Evolutionary conservation across 768 basidiomycete genomes (phyloP).

Genomic region (Psilocybe tampanensis): DNA sequence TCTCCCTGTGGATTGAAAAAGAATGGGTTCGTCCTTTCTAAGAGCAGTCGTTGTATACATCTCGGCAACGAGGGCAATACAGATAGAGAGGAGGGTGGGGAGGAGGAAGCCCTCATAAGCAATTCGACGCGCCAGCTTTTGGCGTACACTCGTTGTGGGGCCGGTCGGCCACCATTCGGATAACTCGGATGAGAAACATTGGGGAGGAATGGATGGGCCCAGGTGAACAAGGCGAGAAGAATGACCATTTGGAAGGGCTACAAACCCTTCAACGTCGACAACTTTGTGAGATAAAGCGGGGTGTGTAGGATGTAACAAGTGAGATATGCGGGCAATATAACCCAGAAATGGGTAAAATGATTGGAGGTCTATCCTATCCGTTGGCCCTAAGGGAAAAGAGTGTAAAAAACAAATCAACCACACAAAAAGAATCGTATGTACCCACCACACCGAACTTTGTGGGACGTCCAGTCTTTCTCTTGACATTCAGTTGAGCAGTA

Average conservation of each 20-base stretch:
- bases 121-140: not conserved
- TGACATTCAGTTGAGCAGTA: conserved; percentile 17
- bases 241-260: not conserved
- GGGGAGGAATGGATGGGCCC: not conserved
- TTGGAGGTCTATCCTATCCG: not conserved
- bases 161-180: not conserved
- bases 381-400: not conserved
- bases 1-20: not conserved
- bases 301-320: not conserved
- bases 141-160: not conserved
- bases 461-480: conserved; percentile 13
- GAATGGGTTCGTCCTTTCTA: not conserved
- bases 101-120: not conserved
- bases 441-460: conserved; percentile 11
- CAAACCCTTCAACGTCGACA: not conserved
- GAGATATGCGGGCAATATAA: not conserved
- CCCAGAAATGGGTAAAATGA: conserved; percentile 1
- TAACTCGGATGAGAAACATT: not conserved
- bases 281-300: not conserved
- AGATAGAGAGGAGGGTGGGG: not conserved
- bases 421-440: not conserved
- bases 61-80: not conserved
- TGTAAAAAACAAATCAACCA: not conserved
- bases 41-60: not conserved
- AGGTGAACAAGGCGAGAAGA: not conserved